phyloP scores from a whole-genome alignment of 495 filamentous ascomycete species.

The Lichina pygmaea region DNA sequence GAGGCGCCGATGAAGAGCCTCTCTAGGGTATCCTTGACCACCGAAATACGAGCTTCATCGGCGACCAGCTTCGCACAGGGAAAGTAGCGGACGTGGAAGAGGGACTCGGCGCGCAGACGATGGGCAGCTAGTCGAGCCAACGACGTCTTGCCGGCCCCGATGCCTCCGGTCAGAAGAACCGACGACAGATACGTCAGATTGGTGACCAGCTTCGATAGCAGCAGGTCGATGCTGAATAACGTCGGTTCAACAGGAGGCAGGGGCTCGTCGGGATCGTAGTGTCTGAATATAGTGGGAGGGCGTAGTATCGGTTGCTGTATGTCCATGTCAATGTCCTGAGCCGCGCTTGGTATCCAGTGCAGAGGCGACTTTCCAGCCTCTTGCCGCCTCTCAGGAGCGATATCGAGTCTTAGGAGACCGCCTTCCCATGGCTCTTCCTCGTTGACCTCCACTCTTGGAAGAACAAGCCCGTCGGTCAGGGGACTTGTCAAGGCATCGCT shows the following conservation, averaged over 20 bases:
- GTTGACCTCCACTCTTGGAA: conserved; percentile 20
- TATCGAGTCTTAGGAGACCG: conserved; percentile 53
- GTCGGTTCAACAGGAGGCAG: conserved; percentile 23
- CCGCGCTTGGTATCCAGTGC: conserved; percentile 53
- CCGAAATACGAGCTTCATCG: conserved; percentile 65
- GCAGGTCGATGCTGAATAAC: conserved; percentile 65
- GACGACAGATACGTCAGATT: conserved; percentile 68
- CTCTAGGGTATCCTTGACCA: conserved; percentile 67
- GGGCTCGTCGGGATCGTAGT: conserved; percentile 21
- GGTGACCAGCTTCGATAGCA: conserved; percentile 39
- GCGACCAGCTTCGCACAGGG: conserved; percentile 61
- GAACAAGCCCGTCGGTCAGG: conserved; percentile 62
- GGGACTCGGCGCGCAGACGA: conserved; percentile 30
- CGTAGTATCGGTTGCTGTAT: conserved; percentile 40
- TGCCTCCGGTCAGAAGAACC: conserved; percentile 61
- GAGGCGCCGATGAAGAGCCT: conserved; percentile 64
- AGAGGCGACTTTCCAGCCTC: conserved; percentile 22
- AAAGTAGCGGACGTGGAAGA: conserved; percentile 60
- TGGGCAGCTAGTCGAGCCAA: conserved; percentile 39
- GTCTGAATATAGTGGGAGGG: conserved; percentile 23
- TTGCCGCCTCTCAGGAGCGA: conserved; percentile 11
- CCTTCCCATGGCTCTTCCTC: conserved; percentile 30
- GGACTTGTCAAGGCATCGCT: conserved; percentile 51
- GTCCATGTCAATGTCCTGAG: conserved; percentile 41
- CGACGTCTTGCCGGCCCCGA: conserved; percentile 71